Base-by-base conservation (phyloP, 169 alveolate species). In the Eimeria falciformis region DNA sequence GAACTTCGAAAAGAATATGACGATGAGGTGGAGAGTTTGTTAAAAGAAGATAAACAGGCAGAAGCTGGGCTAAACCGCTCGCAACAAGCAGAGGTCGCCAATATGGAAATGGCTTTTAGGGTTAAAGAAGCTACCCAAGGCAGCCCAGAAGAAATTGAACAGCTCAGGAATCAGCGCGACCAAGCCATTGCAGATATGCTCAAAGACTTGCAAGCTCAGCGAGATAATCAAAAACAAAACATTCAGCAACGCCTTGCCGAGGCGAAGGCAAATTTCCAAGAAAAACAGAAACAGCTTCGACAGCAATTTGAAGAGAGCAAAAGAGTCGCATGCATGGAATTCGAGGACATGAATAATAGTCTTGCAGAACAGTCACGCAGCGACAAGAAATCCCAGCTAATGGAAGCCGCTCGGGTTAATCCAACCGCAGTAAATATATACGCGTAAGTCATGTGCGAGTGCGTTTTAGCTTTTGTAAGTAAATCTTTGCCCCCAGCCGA, bases 251-350 rank as follows among this genome's bases (percentile, higher is more conserved):
- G 77, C 33, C 89, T 81, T 45, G 89, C 43, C 29, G 47, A 55
- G 75, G 89, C 89, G 12, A 81, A 56, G 77, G 75, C 73, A 1
- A 75, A 53, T 21, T 75, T 81, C n/a, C 50, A 55, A 65, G 75
- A 53, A 56, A 50, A 81, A 21, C 89, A 81, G 37, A 37, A 55
- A 45, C 75, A 81, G n/a, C 71, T 81, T 55, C 56, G 55, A 6
- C 77, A 55, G 77, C 89, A 81, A 17, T 81, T 81, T 43, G 89
- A 81, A 55, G 89, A 71, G 43, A 43, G 89, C 89, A 81, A 53
- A 43, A 56, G 29, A 18, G 89, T 53, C 11, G 75, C 75, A 5
- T 65, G 71, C 47, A 81, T 33, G 29, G 89, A 81, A 55, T 81
- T 81, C 11, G 23, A 43, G 75, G 89, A 81, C 17, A 25, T 81